Evolutionary conservation across 139 green algal genomes (phyloP), one percentile per base, ranked within the genome.

Genomic region (Haematococcus lacustris): DNA sequence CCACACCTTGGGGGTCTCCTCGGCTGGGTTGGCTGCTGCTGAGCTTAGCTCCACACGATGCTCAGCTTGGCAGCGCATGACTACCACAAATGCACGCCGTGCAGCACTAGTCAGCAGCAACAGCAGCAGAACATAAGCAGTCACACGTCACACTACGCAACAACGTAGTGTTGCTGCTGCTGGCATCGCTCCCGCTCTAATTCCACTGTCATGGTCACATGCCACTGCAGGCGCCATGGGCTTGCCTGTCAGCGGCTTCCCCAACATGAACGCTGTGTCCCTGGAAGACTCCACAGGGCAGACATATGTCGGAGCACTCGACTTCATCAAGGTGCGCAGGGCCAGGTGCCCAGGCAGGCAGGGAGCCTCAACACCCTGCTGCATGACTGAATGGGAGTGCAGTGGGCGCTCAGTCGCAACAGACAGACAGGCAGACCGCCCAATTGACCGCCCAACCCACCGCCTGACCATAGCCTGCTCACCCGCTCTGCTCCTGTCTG

Each of bases 211-310:
- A 25, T 25, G 25, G 21, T 30, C 57, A 33, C 57, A 30, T 30
- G 21, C n/a, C 33, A 3, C 3, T 47, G 25, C 75, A 82, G 85
- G 87, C 23, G 88, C 86, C 4, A 93, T 93, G 88, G 88, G 86
- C 35, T 65, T 93, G 59, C 86, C 88, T 6, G 85, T 78, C 32
- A 86, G 74, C 51, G 88, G 88, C 34, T 93, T 93, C 66, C 88
- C 88, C 32, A 93, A 93, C 77, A 93, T 93, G 86, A 88, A 85
- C 43, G 88, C 88, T 0, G 79, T 88, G 26, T 70, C 83, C 25
- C 71, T 90, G 34, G 86, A 93, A 57, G 86, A 89, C 62, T 33
- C 62, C 7, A 85, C 78, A 1, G 88, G 88, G 1, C 73, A 67
- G 2, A 78, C 77, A 50, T 90, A 87, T 51, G 79, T 91, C 0